phyloP scores from a whole-genome alignment of 1,284 basidiomycete genomes.

The Fomitopsis betulina region DNA sequence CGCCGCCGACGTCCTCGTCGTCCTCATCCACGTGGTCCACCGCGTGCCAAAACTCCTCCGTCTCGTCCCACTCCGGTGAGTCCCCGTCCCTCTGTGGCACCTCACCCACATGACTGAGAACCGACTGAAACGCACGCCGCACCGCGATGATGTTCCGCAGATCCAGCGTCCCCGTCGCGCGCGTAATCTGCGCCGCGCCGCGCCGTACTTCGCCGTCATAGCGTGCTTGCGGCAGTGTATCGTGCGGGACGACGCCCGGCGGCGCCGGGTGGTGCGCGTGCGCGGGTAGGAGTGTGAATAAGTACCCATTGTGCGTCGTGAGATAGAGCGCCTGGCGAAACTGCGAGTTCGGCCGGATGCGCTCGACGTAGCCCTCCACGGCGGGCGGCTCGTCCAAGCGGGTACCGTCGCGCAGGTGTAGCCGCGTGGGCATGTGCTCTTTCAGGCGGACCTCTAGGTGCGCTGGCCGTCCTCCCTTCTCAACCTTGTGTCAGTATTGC shows the following conservation, averaged over 20 bases:
- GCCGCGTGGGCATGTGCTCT: conserved; percentile 55
- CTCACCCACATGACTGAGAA: conserved; percentile 34
- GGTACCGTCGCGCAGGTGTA: conserved; percentile 52
- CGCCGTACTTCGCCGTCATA: conserved; percentile 54
- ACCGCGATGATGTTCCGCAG: conserved; percentile 62
- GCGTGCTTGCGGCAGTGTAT: conserved; percentile 31
- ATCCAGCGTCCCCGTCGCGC: conserved; percentile 65
- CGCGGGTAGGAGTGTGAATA: conserved; percentile 56
- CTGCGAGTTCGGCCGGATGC: conserved; percentile 61
- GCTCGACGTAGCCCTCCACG: conserved; percentile 78
- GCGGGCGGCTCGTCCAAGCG: conserved; percentile 65
- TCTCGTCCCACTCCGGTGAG: conserved; percentile 27
- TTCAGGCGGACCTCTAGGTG: conserved; percentile 71
- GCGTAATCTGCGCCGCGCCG: conserved; percentile 61
- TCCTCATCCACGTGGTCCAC: conserved; percentile 42
- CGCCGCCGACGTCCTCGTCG: conserved; percentile 64
- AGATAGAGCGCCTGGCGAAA: conserved; percentile 64
- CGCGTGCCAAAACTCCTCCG: conserved; percentile 36
- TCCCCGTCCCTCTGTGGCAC: conserved; percentile 18
- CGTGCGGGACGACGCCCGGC: conserved; percentile 41
- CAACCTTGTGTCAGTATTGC: neutral
- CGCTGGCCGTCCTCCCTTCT: conserved; percentile 41
- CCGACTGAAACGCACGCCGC: conserved; percentile 53
- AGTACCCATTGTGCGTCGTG: conserved; percentile 64
- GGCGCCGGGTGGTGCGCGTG: conserved; percentile 67